Evolutionary conservation across 2,329 filamentous ascomycete genomes (phyloP).

Genomic region (Fusarium dlaminii): DNA sequence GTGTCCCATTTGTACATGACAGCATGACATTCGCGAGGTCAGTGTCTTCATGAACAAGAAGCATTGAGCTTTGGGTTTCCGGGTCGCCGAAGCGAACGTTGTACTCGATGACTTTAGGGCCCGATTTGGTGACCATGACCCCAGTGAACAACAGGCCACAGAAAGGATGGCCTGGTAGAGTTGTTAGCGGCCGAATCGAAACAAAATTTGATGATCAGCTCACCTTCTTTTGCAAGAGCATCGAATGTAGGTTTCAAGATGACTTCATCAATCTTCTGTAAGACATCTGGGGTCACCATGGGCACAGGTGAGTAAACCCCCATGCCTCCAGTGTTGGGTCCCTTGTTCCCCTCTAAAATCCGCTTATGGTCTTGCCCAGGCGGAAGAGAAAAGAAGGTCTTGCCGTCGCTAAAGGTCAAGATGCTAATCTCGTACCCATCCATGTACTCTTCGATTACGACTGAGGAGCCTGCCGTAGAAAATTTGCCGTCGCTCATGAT

Average conservation of each 20-base stretch:
- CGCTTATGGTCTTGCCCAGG: conserved; percentile 80
- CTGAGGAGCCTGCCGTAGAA: conserved; percentile 71
- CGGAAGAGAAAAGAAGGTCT: conserved; percentile 70
- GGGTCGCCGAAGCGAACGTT: conserved; percentile 91
- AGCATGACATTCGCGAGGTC: conserved; percentile 87
- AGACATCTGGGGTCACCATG: conserved; percentile 60
- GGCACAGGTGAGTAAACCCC: conserved; percentile 76
- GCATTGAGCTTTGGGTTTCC: conserved; percentile 83
- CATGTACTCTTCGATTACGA: conserved; percentile 78
- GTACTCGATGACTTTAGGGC: conserved; percentile 85
- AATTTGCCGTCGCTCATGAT: conserved; percentile 76
- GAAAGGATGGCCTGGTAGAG: conserved; percentile 55
- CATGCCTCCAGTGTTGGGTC: conserved; percentile 80
- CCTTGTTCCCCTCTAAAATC: conserved; percentile 72
- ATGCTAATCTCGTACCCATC: conserved; percentile 76
- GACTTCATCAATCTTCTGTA: conserved; percentile 66
- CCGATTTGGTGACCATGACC: conserved; percentile 81
- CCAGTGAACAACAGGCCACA: conserved; percentile 81
- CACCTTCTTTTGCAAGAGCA: conserved; percentile 67
- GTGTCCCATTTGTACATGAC: conserved; percentile 76
- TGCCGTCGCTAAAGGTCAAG: conserved; percentile 74
- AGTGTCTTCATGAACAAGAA: conserved; percentile 76
- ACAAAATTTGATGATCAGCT: neutral
- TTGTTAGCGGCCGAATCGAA: neutral
- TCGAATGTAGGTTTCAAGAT: conserved; percentile 72